Evolutionary conservation across 345 rosid species (phyloP), one percentile per base, ranked within the genome.

Genomic region (Euphorbia peplus): DNA sequence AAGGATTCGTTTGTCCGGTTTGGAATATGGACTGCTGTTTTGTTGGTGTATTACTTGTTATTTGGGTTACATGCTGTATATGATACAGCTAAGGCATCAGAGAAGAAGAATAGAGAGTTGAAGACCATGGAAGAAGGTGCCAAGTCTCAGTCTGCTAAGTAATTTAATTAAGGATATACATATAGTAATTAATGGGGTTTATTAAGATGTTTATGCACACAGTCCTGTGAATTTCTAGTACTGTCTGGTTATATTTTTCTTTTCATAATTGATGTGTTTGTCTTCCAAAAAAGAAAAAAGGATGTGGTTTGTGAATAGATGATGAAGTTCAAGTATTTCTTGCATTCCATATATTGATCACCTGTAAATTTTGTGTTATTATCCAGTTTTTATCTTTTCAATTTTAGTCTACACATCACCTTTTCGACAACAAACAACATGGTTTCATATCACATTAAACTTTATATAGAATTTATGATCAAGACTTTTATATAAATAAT

Each of bases 41-140:
- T 91, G 53, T 30, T 91, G 69, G 58, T 89, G 18, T 91, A 91
- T 73, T 91, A 89, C 66, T 39, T 89, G 42, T 73, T 91, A 15
- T 57, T 91, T 12, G 97, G 97, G 29, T 71, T 91, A 48, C 97
- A 91, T 64, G 88, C 97, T 4, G 75, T 88, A 0, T 81, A 89
- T 51, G 97, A 91, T 75, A 75, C 88, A 0, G 90, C 93, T 0
- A 82, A 79, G 62, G 77, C 29, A 59, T 69, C 54, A 6, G 66
- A 8, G 3, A 59, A 37, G 22, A 64, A 48, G 0, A 55, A 11
- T 0, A 46, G 10, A 13, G 30, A 11, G 8, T 15, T 56, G 30
- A 58, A 18, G 70, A 47, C 32, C 42, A 41, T 75, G 30, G 78
- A 75, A 37, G 70, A 63, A 56, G 70, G 66, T 52, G 24, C 68